Percentiles rank a stretch among this genome's conserved stretches.
Evolutionary conservation across 495 filamentous ascomycete genomes (phyloP).

Genomic region (Daldinia childiae): DNA sequence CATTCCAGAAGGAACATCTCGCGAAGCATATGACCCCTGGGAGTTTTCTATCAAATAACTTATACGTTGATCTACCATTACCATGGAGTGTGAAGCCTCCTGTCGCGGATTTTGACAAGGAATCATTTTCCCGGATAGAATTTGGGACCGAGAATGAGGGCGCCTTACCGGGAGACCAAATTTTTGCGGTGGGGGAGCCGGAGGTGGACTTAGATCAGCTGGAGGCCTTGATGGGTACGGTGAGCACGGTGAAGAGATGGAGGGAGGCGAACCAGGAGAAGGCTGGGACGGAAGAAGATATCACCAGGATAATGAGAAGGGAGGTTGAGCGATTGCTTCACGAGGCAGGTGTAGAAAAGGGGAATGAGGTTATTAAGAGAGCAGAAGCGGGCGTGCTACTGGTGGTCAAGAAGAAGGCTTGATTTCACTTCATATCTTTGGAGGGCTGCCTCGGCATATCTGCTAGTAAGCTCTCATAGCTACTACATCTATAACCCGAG

Average conservation of each 20-base stretch:
- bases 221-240: slow-evolving; percentile 9
- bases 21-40: not conserved
- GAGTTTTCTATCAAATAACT: not conserved
- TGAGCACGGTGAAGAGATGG: slow-evolving; percentile 16
- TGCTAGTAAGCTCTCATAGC: too few species aligned
- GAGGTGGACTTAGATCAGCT: not conserved
- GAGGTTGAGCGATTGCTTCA: slow-evolving; percentile 7
- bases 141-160: not conserved
- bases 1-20: not conserved
- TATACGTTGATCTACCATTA: not conserved
- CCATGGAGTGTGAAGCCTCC: not conserved
- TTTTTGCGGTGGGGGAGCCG: not conserved
- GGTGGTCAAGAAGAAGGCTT: not conserved
- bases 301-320: not conserved
- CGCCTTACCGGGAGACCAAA: not conserved
- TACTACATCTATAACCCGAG: not conserved
- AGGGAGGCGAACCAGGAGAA: slow-evolving; percentile 7
- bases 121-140: not conserved
- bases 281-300: not conserved
- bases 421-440: not conserved
- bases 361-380: slow-evolving; percentile 8
- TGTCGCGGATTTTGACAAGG: not conserved
- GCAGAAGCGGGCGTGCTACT: not conserved
- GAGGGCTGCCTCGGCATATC: not conserved
- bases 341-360: slow-evolving; percentile 14